These are phyloP conservation scores for Globisporangium emineosum DNA, from an alignment of 352 stramenopile species.

Conservation along the genomic window DNA sequence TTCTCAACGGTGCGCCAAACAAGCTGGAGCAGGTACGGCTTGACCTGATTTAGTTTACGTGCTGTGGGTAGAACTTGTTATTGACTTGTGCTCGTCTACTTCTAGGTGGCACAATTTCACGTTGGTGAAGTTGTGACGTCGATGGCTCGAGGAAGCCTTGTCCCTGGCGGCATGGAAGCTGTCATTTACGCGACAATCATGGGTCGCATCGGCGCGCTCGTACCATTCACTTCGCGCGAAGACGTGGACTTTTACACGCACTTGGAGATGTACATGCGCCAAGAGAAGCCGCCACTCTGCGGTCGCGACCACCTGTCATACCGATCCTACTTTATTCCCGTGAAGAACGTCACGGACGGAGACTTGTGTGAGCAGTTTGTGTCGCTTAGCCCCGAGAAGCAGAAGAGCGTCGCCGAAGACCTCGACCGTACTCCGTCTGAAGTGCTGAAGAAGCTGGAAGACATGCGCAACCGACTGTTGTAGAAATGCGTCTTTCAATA, in stretches of 20 bases:
- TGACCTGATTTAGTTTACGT: background rate
- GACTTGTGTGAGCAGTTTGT: conserved; percentile 98
- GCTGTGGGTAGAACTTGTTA: background rate
- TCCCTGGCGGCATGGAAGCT: conserved; percentile 94
- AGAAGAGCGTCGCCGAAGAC: conserved; percentile 94
- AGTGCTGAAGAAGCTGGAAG: conserved; percentile 99
- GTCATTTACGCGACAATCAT: conserved; percentile 98
- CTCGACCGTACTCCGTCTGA: conserved; percentile 95
- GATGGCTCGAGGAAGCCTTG: conserved; percentile 94
- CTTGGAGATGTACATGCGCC: conserved; percentile 96
- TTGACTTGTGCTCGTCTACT: background rate
- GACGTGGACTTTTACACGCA: conserved; percentile 99
- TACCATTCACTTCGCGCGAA: conserved; percentile 96
- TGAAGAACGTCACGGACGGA: conserved; percentile 98
- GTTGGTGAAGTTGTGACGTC: conserved; percentile 98
- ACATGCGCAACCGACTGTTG: conserved; percentile 95
- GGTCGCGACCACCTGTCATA: conserved; percentile 97
- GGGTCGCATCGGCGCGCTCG: conserved; percentile 94
- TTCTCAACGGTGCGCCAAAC: conserved; percentile 92
- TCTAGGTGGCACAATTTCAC: conserved; percentile 92
- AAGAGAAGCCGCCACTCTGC: conserved; percentile 89
- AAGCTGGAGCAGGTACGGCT: conserved; percentile 92
- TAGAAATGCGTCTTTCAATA: conserved; percentile 45
- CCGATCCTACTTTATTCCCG: conserved; percentile 96
- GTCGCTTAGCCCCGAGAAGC: conserved; percentile 90